Evolutionary conservation across 495 filamentous ascomycete genomes (phyloP).

Genomic region (Penicillium simplicissimum): DNA sequence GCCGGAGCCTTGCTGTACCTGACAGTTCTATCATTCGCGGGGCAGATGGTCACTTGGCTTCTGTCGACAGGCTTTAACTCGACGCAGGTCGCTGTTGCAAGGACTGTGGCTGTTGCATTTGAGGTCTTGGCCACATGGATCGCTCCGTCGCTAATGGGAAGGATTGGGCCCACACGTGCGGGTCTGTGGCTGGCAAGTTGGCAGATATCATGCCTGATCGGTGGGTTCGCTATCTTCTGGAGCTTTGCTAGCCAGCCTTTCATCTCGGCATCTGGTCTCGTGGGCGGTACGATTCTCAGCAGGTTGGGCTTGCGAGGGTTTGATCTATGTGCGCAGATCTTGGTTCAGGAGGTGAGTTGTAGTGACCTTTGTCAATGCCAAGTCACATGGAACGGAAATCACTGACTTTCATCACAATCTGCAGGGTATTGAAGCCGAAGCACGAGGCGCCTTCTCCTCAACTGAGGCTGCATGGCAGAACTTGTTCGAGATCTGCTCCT

Average conservation of each 20-base stretch:
- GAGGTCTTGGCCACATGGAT: constrained; percentile 55
- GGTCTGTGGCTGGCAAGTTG: constrained; percentile 57
- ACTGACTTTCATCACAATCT: background rate
- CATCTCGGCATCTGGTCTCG: constrained; percentile 38
- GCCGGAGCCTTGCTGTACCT: constrained; percentile 41
- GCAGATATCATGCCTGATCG: constrained; percentile 46
- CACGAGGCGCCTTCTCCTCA: constrained; percentile 55
- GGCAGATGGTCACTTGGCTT: constrained; percentile 47
- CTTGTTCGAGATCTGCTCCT: constrained; percentile 58
- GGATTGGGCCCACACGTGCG: constrained; percentile 48
- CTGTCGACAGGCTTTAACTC: constrained; percentile 36
- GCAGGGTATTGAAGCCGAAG: constrained; percentile 45
- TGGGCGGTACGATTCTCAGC: constrained; percentile 45
- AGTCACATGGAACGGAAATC: too few species aligned
- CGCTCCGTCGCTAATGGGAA: constrained; percentile 45
- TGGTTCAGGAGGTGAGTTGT: constrained; percentile 54
- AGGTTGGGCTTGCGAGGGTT: constrained; percentile 59
- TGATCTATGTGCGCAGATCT: constrained; percentile 55
- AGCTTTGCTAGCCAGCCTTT: constrained; percentile 34
- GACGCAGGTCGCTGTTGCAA: constrained; percentile 37
- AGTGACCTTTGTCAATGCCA: background rate
- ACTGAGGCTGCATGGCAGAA: constrained; percentile 57
- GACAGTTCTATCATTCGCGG: constrained; percentile 44
- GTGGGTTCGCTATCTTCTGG: constrained; percentile 17
- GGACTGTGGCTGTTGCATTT: constrained; percentile 38